These are phyloP conservation scores for Fusarium odoratissimum DNA, from an alignment of 2,329 filamentous ascomycete species.

Conservation along the genomic window DNA sequence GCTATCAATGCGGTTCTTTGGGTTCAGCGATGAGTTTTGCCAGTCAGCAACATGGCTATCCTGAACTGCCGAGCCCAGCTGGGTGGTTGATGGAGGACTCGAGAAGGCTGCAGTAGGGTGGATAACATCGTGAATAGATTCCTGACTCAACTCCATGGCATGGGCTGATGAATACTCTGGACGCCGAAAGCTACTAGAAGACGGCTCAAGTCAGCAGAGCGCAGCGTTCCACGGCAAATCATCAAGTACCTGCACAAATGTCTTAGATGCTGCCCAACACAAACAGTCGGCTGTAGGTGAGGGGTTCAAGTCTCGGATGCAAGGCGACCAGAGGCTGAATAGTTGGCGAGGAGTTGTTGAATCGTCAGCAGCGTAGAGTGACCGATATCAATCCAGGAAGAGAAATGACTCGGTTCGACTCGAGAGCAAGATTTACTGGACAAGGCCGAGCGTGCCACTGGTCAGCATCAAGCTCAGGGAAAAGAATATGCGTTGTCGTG, in stretches of 20 bases:
- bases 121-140: slow-evolving; percentile 65
- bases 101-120: slow-evolving; percentile 68
- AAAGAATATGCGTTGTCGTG: slow-evolving; percentile 31
- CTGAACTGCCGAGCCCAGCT: background rate
- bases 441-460: slow-evolving; percentile 12
- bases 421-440: slow-evolving; percentile 6
- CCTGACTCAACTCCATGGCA: slow-evolving; percentile 65
- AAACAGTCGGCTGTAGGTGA: slow-evolving; percentile 26
- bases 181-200: slow-evolving; percentile 11
- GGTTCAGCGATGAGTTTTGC: slow-evolving; percentile 65
- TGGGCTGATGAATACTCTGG: slow-evolving; percentile 2
- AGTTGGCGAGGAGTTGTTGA: slow-evolving; percentile 8
- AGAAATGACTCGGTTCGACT: slow-evolving; percentile 6
- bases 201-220: slow-evolving; percentile 21
- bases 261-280: slow-evolving; percentile 29
- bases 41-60: slow-evolving; percentile 49
- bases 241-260: slow-evolving; percentile 38
- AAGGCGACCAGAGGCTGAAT: slow-evolving; percentile 23
- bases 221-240: slow-evolving; percentile 31
- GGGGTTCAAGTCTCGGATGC: slow-evolving; percentile 33
- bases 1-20: slow-evolving; percentile 70
- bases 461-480: slow-evolving; percentile 4
- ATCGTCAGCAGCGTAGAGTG: slow-evolving; percentile 20
- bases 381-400: slow-evolving; percentile 17
- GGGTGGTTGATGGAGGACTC: slow-evolving; percentile 6